phyloP scores from a whole-genome alignment of 192 early-diverging fungal genomes.

The Kickxella alabastrina region DNA sequence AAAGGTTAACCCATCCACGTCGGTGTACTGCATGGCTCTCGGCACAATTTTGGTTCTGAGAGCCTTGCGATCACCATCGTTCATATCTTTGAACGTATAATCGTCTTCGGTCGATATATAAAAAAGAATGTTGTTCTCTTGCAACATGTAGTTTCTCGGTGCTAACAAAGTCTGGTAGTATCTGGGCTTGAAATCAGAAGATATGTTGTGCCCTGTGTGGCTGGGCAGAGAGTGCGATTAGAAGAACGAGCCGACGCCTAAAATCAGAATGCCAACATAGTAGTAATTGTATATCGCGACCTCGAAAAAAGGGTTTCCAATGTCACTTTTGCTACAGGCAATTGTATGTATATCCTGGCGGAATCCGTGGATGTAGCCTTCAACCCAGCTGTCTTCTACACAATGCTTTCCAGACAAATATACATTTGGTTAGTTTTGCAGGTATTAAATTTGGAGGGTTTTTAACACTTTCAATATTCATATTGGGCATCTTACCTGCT shows the following conservation, averaged over 20 bases:
- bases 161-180: constrained; percentile 43
- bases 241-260: constrained; percentile 42
- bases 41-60: constrained; percentile 15
- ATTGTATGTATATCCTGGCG: constrained; percentile 53
- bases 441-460: no score
- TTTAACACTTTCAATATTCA: background rate
- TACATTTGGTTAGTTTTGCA: no score
- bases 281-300: constrained; percentile 42
- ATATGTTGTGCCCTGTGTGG: constrained; percentile 23
- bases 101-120: constrained; percentile 40
- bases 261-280: constrained; percentile 39
- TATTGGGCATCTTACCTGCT: constrained; percentile 13
- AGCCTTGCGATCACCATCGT: constrained; percentile 30
- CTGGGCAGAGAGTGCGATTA: constrained; percentile 8
- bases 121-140: constrained; percentile 44
- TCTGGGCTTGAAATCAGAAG: constrained; percentile 1
- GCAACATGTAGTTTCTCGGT: constrained; percentile 39
- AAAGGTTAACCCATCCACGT: no score
- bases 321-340: constrained; percentile 25
- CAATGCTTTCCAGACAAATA: no score
- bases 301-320: constrained; percentile 42
- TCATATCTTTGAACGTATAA: constrained; percentile 22
- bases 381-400: constrained; percentile 48
- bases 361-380: constrained; percentile 45
- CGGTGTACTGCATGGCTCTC: background rate